Conservation (phyloP, 1,139 yeast species). For the Hemisphaericaspora subhashii region DNA sequence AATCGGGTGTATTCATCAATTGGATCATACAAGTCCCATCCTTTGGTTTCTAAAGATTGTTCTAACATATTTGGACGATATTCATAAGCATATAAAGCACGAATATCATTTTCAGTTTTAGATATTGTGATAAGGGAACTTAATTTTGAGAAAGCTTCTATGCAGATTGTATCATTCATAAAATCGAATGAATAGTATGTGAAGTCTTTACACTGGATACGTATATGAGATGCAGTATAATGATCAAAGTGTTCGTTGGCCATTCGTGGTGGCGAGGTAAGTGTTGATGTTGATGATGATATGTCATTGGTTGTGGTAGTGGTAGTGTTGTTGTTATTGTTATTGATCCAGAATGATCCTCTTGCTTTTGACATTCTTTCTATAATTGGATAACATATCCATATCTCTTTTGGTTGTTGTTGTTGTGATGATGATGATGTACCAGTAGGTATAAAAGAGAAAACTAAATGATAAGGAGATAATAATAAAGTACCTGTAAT, state of each 20-base stretch:
- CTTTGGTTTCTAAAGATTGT: constrained; percentile 52
- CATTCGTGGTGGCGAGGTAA: constrained; percentile 13
- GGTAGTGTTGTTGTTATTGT: constrained; percentile 9
- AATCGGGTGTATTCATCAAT: constrained; percentile 66
- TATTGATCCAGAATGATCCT: constrained; percentile 45
- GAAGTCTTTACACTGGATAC: constrained; percentile 83
- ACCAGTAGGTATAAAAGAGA: constrained; percentile 41
- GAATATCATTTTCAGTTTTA: constrained; percentile 33
- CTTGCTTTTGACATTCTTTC: constrained; percentile 61
- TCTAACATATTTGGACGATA: constrained; percentile 62
- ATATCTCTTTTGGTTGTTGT: constrained; percentile 60
- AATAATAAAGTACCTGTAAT: constrained; percentile 71
- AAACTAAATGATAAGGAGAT: constrained; percentile 85
- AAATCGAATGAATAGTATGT: constrained; percentile 83
- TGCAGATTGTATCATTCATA: constrained; percentile 54
- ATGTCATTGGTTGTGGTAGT: constrained; percentile 5
- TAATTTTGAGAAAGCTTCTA: constrained; percentile 71
- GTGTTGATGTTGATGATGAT: constrained; percentile 9
- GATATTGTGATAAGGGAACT: constrained; percentile 56
- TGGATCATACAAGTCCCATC: constrained; percentile 75
- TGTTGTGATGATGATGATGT: constrained; percentile 13
- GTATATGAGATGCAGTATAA: constrained; percentile 54
- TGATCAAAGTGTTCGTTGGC: constrained; percentile 31
- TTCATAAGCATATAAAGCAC: constrained; percentile 49
- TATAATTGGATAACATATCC: constrained; percentile 92